phyloP scores from a whole-genome alignment of 2,329 filamentous ascomycete genomes.

The Ascochyta fabae region DNA sequence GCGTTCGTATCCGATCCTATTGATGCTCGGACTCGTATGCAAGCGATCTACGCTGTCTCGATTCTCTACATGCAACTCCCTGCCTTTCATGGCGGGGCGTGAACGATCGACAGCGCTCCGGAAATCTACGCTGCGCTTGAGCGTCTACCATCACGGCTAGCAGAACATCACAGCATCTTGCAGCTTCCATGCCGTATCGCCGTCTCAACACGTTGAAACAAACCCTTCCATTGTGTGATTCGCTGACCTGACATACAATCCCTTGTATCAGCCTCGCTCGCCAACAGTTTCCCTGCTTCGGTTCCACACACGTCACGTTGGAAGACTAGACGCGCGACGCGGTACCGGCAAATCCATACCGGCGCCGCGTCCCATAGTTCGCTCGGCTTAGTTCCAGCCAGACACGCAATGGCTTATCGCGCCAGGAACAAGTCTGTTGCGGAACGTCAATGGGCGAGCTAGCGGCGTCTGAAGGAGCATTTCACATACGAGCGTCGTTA shows the following conservation, averaged over 20 bases:
- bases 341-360: background rate
- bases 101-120: background rate
- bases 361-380: slow-evolving; percentile 7
- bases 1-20: background rate
- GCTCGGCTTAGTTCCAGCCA: slow-evolving; percentile 6
- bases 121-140: background rate
- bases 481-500: background rate
- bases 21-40: background rate
- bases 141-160: background rate
- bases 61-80: background rate
- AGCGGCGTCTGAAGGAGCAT: background rate
- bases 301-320: background rate
- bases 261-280: slow-evolving; percentile 3
- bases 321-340: background rate
- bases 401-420: slow-evolving; percentile 10
- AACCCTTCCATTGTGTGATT: background rate
- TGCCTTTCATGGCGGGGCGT: background rate
- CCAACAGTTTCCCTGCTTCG: background rate
- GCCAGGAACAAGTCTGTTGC: slow-evolving; percentile 12
- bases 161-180: slow-evolving; percentile 1
- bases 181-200: background rate
- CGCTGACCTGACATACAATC: background rate
- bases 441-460: background rate
- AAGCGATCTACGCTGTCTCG: background rate
- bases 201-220: background rate